These are phyloP conservation scores for Tetrapisispora pingtungensis DNA, from an alignment of 805 yeast species.

Conservation along the genomic window DNA sequence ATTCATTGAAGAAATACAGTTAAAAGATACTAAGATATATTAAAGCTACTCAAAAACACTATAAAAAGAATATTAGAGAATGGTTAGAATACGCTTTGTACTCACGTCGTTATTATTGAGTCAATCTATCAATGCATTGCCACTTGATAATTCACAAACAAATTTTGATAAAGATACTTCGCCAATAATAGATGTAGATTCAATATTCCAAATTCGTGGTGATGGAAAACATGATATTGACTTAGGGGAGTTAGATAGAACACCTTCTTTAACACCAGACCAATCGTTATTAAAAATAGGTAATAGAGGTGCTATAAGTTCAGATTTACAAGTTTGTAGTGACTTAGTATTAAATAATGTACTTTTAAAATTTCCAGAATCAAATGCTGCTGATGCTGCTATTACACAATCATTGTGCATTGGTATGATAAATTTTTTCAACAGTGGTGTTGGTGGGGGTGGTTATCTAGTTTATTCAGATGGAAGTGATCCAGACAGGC, in stretches of 20 bases:
- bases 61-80: too few species aligned
- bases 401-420: slow-evolving; percentile 82
- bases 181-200: background rate
- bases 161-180: background rate
- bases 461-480: slow-evolving; percentile 46
- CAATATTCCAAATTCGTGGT: background rate
- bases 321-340: slow-evolving; percentile 30
- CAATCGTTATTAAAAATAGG: slow-evolving; percentile 17
- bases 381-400: slow-evolving; percentile 91
- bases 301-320: slow-evolving; percentile 27
- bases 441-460: slow-evolving; percentile 92
- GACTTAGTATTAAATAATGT: slow-evolving; percentile 21
- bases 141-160: background rate
- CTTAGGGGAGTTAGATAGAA: slow-evolving; percentile 29
- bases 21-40: too few species aligned
- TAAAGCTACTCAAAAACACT: too few species aligned
- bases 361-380: slow-evolving; percentile 30
- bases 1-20: too few species aligned
- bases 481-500: slow-evolving; percentile 32
- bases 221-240: slow-evolving; percentile 30
- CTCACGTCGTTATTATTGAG: background rate
- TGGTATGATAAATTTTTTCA: slow-evolving; percentile 72
- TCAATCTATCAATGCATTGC: background rate
- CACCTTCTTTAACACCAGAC: slow-evolving; percentile 31
- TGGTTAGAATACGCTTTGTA: background rate